Evolutionary conservation across 2,329 filamentous ascomycete genomes (phyloP).

Genomic region (Bipolaris sorokiniana): DNA sequence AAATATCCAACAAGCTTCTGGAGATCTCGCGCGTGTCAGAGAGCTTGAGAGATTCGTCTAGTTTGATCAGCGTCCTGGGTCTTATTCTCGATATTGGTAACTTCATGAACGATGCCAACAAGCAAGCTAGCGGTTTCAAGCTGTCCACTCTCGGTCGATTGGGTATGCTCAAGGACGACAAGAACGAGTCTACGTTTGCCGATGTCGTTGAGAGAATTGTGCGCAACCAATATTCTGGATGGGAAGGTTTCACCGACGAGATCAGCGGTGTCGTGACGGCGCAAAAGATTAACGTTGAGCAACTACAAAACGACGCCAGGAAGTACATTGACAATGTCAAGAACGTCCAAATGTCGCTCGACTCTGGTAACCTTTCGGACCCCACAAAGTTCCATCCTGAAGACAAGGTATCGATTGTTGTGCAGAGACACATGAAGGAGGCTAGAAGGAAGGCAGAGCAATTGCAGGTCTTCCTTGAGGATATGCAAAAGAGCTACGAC

Average conservation of each 20-base stretch:
- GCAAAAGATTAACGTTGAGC: constrained; percentile 95
- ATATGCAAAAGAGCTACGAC: constrained; percentile 89
- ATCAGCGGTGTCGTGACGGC: constrained; percentile 77
- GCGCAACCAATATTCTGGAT: constrained; percentile 93
- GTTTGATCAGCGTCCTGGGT: constrained; percentile 93
- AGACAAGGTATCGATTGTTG: constrained; percentile 89
- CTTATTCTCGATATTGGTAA: constrained; percentile 98
- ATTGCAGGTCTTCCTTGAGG: constrained; percentile 89
- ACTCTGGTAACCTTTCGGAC: constrained; percentile 92
- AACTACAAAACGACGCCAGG: constrained; percentile 83
- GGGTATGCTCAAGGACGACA: constrained; percentile 98
- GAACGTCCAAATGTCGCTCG: constrained; percentile 89
- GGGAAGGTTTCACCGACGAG: constrained; percentile 86
- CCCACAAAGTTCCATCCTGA: constrained; percentile 98
- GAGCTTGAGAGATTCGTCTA: constrained; percentile 86
- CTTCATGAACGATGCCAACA: constrained; percentile 99
- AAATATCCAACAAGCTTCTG: constrained; percentile 82
- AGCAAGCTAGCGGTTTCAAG: constrained; percentile 98
- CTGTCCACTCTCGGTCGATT: constrained; percentile 89
- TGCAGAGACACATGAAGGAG: constrained; percentile 95
- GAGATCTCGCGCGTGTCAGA: constrained; percentile 89
- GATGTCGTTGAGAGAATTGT: constrained; percentile 97
- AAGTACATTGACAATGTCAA: constrained; percentile 94
- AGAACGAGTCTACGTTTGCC: constrained; percentile 95
- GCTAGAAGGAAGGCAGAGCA: constrained; percentile 94